A percentile compares a stretch with the other conserved stretches of the same genome.
These are phyloP conservation scores for Podospora bellae-mahoneyi DNA, from an alignment of 495 filamentous ascomycete genomes.

Conservation along the genomic window DNA sequence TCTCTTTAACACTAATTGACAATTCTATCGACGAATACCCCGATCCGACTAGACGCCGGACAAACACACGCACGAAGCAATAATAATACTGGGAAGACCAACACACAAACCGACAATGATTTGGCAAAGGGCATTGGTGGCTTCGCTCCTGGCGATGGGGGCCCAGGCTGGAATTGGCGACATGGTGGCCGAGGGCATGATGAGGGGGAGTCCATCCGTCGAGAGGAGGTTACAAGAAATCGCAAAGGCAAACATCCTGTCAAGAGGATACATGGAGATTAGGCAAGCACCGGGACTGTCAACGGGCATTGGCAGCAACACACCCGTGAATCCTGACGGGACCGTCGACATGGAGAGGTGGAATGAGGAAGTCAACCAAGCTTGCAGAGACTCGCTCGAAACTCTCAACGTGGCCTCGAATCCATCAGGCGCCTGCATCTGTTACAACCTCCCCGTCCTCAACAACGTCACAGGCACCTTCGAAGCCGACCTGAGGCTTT, in stretches of 20 bases:
- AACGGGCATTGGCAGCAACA: conserved; percentile 11
- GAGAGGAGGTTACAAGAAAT: conserved; percentile 31
- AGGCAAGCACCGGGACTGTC: conserved; percentile 17
- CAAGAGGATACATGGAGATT: conserved; percentile 21
- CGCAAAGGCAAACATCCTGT: conserved; percentile 22
- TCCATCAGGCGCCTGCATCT: conserved; percentile 69
- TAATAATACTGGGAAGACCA: conserved; percentile 3
- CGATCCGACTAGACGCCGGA: conserved; percentile 23
- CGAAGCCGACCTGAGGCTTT: conserved; percentile 67
- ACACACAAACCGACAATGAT: conserved; percentile 26
- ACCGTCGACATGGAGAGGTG: conserved; percentile 46
- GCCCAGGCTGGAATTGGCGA: conserved; percentile 28
- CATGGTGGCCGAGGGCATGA: conserved; percentile 30
- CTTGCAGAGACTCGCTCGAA: conserved; percentile 50
- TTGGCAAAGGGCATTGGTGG: conserved; percentile 30
- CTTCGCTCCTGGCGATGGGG: conserved; percentile 30
- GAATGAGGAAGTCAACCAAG: conserved; percentile 49
- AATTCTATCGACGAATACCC: background rate
- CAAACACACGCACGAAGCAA: conserved; percentile 17
- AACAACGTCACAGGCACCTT: conserved; percentile 63
- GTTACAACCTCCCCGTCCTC: conserved; percentile 68
- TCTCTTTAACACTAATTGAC: conserved; percentile 12
- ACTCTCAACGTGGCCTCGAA: conserved; percentile 54
- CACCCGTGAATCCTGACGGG: conserved; percentile 32
- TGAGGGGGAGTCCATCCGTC: conserved; percentile 19